phyloP scores from a whole-genome alignment of 805 yeast genomes.

The Pichia nakasei region DNA sequence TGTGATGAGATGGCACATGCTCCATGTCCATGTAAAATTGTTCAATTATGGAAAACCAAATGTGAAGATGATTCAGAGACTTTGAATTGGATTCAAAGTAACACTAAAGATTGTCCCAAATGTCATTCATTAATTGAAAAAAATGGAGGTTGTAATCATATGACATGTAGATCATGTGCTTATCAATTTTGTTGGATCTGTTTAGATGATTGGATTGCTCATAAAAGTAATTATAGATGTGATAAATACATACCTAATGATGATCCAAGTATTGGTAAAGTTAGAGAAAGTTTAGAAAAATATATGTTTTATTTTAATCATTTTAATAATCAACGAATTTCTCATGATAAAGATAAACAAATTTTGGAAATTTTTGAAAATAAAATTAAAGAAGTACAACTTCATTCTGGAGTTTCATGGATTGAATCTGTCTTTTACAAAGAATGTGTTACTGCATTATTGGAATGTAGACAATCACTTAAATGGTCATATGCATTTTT shows the following conservation, averaged over 20 bases:
- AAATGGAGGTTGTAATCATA: slow-evolving; percentile 96
- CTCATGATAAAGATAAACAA: slow-evolving; percentile 62
- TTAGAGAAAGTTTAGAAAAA: slow-evolving; percentile 36
- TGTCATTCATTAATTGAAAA: slow-evolving; percentile 79
- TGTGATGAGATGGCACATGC: slow-evolving; percentile 68
- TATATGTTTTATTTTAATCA: slow-evolving; percentile 71
- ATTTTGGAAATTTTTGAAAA: slow-evolving; percentile 55
- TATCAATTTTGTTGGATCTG: slow-evolving; percentile 94
- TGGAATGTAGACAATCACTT: slow-evolving; percentile 63
- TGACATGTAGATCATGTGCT: slow-evolving; percentile 74
- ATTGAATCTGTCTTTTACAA: slow-evolving; percentile 78
- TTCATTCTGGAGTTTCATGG: slow-evolving; percentile 63
- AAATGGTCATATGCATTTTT: slow-evolving; percentile 90
- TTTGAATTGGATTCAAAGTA: slow-evolving; percentile 73
- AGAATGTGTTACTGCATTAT: slow-evolving; percentile 57
- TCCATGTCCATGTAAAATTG: slow-evolving; percentile 74
- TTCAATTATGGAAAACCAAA: slow-evolving; percentile 63
- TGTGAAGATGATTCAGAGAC: slow-evolving; percentile 86
- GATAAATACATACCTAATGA: slow-evolving; percentile 37
- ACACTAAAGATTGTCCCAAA: slow-evolving; percentile 81
- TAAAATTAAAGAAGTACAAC: slow-evolving; percentile 58
- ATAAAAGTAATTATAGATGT: slow-evolving; percentile 62
- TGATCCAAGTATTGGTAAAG: slow-evolving; percentile 32
- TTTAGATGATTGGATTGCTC: slow-evolving; percentile 62
- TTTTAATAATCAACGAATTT: slow-evolving; percentile 66